Percentiles rank a stretch among this genome's conserved stretches.
These are phyloP conservation scores for Elsinoe arachidis DNA, from an alignment of 2,329 filamentous ascomycete genomes.

Conservation along the genomic window DNA sequence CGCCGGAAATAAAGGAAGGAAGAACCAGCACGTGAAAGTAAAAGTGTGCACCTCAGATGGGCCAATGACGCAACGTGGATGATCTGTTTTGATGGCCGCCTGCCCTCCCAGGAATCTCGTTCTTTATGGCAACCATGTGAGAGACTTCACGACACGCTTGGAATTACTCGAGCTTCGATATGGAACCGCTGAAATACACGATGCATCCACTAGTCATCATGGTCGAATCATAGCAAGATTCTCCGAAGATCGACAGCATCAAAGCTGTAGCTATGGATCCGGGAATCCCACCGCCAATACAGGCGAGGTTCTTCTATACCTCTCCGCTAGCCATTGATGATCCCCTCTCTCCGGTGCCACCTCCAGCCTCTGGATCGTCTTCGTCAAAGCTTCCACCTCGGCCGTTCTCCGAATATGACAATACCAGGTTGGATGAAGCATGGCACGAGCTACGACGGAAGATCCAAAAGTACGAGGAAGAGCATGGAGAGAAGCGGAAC, in stretches of 20 bases:
- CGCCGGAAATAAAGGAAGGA: background rate
- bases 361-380: constrained; percentile 21
- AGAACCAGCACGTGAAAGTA: background rate
- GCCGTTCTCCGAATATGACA: constrained; percentile 32
- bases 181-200: too few relatives aligned
- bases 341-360: constrained; percentile 31
- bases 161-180: too few relatives aligned
- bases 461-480: constrained; percentile 28
- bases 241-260: too few relatives aligned
- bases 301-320: constrained; percentile 32
- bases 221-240: too few relatives aligned
- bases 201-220: too few relatives aligned
- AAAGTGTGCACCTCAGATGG: background rate
- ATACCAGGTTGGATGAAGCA: constrained; percentile 27
- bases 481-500: constrained; percentile 25
- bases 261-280: too few relatives aligned
- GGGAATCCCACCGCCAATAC: constrained; percentile 24
- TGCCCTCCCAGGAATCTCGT: background rate
- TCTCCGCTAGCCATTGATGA: constrained; percentile 31
- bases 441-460: constrained; percentile 29
- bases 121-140: too few relatives aligned
- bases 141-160: too few relatives aligned
- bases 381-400: constrained; percentile 26
- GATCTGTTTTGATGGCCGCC: constrained; percentile 12
- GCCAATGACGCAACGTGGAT: constrained; percentile 8